Evolutionary conservation across 148 eudicot species (phyloP), one percentile per base, ranked within the genome.

Genomic region (Rhododendron ferrugineum): DNA sequence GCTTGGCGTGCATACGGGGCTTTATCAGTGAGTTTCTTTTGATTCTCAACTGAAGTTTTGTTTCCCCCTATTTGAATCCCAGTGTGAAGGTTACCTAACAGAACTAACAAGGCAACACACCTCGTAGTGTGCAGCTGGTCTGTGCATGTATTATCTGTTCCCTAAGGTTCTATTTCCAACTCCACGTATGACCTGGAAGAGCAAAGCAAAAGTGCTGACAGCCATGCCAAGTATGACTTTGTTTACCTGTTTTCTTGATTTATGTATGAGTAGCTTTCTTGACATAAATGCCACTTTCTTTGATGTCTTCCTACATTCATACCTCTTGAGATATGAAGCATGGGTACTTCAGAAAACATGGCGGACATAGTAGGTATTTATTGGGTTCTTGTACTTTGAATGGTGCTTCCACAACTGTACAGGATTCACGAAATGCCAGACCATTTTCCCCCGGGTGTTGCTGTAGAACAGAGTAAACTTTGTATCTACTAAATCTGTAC

Each of bases 1-100:
- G 94, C 97, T 79, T 94, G 95, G 94, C 93, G 94, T 84, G 93
- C 91, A 20, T 94, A 92, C 79, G 97, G 97, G 82, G 95, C 95
- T 66, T 87, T 94, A 88, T 88, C 92, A 91, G 97, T 94, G 80
- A 86, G 94, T 87, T 42, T 86, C 50, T 54, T 32, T 73, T 26
- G 44, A 37, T 85, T 37, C 64, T 23, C 42, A 18, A 34, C 54
- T 64, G 54, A 52, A 34, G 44, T 50, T 30, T 46, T 52, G 64
- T 62, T 62, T 62, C 36, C 18, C 37, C 2, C 6, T 68, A 68
- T 30, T 68, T 28, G 74, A 68, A 68, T 30, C 74, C 72, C 74
- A 28, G 15, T 28, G 15, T 30, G 74, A 68, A 68, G 37, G 34
- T 30, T 28, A 30, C 14, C 36, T 30, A 68, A 50, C 80, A 82